Evolutionary conservation across 2,329 filamentous ascomycete genomes (phyloP).

Genomic region (Aspergillus thermomutatus): DNA sequence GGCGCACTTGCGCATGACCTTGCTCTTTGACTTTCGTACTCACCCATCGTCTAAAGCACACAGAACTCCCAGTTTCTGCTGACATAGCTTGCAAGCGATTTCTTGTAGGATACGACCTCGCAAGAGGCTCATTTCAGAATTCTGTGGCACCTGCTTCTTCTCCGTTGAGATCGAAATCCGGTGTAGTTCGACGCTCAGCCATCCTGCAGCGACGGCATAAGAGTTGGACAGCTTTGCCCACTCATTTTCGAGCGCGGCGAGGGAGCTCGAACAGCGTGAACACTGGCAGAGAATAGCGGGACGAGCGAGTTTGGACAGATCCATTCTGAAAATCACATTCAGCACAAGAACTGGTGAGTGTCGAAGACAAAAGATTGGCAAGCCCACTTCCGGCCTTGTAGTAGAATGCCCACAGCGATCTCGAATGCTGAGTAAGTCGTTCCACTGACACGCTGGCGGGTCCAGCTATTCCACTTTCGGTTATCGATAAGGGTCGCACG

Average conservation of each 20-base stretch:
- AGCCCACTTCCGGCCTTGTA: slow-evolving; percentile 3
- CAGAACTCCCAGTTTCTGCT: slow-evolving; percentile 36
- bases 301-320: slow-evolving; percentile 32
- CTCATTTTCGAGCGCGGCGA: slow-evolving; percentile 40
- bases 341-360: slow-evolving; percentile 5
- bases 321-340: slow-evolving; percentile 23
- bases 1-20: neutral
- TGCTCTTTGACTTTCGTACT: slow-evolving; percentile 10
- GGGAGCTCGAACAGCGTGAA: slow-evolving; percentile 37
- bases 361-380: slow-evolving; percentile 10
- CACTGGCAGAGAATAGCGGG: slow-evolving; percentile 40
- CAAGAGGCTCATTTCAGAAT: slow-evolving; percentile 33
- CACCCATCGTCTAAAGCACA: slow-evolving; percentile 36
- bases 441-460: slow-evolving; percentile 15
- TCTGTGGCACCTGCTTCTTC: slow-evolving; percentile 35
- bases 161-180: slow-evolving; percentile 36
- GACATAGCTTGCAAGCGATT: slow-evolving; percentile 36
- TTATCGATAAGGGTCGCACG: slow-evolving; percentile 18
- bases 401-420: slow-evolving; percentile 21
- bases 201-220: slow-evolving; percentile 35
- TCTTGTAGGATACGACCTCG: slow-evolving; percentile 37
- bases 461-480: slow-evolving; percentile 16
- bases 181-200: slow-evolving; percentile 37
- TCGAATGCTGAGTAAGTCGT: slow-evolving; percentile 29
- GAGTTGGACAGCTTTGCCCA: slow-evolving; percentile 39